These are phyloP conservation scores for Leishmania amazonensis DNA, from an alignment of 208 protist genomes.

Conservation along the genomic window DNA sequence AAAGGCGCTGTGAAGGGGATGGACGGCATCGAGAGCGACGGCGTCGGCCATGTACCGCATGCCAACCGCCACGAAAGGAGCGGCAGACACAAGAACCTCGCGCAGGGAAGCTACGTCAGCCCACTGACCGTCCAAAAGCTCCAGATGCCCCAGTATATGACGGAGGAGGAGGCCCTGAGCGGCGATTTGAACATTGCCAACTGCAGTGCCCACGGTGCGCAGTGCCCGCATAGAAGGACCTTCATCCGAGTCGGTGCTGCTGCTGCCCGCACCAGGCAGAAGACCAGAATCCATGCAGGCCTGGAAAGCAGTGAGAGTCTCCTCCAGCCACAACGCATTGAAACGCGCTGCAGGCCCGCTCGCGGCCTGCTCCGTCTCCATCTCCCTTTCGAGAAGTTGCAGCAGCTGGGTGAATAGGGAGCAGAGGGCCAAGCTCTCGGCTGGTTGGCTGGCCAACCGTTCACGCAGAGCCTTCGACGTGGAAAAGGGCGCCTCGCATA, in stretches of 20 bases:
- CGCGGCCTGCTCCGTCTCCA: background rate
- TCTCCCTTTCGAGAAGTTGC: background rate
- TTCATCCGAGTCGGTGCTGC: background rate
- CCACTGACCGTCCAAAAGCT: background rate
- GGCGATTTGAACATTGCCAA: conserved; percentile 1
- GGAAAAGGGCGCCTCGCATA: conserved; percentile 15
- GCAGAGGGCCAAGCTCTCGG: conserved; percentile 16
- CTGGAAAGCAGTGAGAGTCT: conserved; percentile 15
- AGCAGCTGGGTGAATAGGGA: conserved; percentile 11
- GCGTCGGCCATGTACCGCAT: conserved; percentile 30
- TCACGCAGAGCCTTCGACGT: conserved; percentile 11
- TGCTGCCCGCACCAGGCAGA: conserved; percentile 6
- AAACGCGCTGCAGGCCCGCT: background rate
- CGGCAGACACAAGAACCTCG: background rate
- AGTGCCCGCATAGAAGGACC: conserved; percentile 18
- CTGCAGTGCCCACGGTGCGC: conserved; percentile 1
- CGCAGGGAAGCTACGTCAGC: background rate
- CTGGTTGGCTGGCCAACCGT: conserved; percentile 17
- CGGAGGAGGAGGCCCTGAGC: conserved; percentile 12
- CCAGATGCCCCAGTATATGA: background rate
- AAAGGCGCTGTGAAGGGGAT: conserved; percentile 10
- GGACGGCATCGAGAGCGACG: conserved; percentile 11
- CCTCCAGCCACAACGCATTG: conserved; percentile 9
- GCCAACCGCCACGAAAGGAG: conserved; percentile 11
- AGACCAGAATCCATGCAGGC: conserved; percentile 13